Conservation (phyloP, 768 basidiomycete genomes). For the Termitomyces sp. region DNA sequence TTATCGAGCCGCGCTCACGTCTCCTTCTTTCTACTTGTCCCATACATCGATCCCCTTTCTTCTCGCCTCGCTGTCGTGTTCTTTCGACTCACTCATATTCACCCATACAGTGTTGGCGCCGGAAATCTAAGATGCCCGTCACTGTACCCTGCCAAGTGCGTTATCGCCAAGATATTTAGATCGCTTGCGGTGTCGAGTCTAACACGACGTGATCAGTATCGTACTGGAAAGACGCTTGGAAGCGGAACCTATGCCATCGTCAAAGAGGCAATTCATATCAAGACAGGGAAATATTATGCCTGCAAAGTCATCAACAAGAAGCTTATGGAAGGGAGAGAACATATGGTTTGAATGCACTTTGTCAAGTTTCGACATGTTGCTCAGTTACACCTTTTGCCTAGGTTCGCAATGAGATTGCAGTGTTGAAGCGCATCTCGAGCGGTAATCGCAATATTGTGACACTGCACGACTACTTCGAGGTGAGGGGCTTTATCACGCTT, state of each 20-base stretch:
- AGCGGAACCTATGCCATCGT: slow-evolving; percentile 95
- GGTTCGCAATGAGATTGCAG: slow-evolving; percentile 97
- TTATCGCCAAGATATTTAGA: slow-evolving; percentile 9
- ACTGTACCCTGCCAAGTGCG: slow-evolving; percentile 46
- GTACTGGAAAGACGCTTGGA: slow-evolving; percentile 82
- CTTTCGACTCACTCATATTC: neutral
- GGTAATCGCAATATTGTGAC: slow-evolving; percentile 90
- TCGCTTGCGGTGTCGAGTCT: slow-evolving; percentile 2
- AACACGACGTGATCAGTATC: slow-evolving; percentile 47
- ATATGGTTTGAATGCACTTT: slow-evolving; percentile 68
- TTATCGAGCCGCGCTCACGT: slow-evolving; percentile 11
- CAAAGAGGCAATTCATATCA: slow-evolving; percentile 92
- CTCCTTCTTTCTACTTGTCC: neutral
- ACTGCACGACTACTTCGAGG: slow-evolving; percentile 95
- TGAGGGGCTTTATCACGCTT: slow-evolving; percentile 21
- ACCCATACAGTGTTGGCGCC: slow-evolving; percentile 5
- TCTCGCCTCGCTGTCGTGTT: neutral
- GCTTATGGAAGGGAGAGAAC: slow-evolving; percentile 95
- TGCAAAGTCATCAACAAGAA: slow-evolving; percentile 99
- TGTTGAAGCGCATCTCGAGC: slow-evolving; percentile 89
- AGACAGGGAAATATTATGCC: slow-evolving; percentile 89
- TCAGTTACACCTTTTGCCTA: slow-evolving; percentile 22
- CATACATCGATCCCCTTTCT: neutral
- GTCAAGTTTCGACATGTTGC: slow-evolving; percentile 4
- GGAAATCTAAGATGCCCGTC: slow-evolving; percentile 21